phyloP scores from a whole-genome alignment of 78 protist genomes.

The Paulinella micropora region DNA sequence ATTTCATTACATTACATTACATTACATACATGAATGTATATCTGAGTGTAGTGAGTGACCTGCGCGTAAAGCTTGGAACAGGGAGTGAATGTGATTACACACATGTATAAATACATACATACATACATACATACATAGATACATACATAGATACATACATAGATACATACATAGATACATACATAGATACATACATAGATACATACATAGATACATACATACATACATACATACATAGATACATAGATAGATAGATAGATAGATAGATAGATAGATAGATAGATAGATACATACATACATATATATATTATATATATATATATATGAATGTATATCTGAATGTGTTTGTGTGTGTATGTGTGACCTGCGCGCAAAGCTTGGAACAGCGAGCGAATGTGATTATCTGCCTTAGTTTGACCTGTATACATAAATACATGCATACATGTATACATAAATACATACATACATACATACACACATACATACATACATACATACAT shows the following conservation, averaged over 20 bases:
- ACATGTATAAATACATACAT: not conserved
- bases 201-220: not conserved
- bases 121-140: not conserved
- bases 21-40: no score
- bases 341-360: not conserved
- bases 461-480: not conserved
- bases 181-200: not conserved
- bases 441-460: not conserved
- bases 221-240: not conserved
- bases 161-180: not conserved
- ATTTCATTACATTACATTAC: no score
- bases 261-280: not conserved
- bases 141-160: not conserved
- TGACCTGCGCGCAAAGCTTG: no score
- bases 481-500: not conserved
- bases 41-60: no score
- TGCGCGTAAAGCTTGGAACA: no score
- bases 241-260: not conserved
- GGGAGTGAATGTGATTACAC: no score
- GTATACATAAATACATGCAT: not conserved
- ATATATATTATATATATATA: not conserved
- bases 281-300: not conserved
- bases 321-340: not conserved
- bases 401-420: not conserved
- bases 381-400: no score